These are phyloP conservation scores for Agrocybe praecox DNA, from an alignment of 768 basidiomycete genomes.

Conservation along the genomic window DNA sequence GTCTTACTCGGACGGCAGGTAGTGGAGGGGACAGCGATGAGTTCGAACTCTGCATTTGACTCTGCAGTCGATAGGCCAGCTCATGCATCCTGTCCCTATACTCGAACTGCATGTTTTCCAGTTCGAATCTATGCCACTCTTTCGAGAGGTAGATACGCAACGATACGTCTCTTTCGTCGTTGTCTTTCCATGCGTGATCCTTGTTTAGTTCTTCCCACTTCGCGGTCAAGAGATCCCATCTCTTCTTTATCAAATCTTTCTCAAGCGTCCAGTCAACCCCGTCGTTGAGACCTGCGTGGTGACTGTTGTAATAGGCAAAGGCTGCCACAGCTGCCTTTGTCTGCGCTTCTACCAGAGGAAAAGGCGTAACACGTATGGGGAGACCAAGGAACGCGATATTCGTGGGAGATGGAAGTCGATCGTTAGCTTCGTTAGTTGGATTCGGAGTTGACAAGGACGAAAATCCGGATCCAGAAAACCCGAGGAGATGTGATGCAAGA, in stretches of 20 bases:
- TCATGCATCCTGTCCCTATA: neutral
- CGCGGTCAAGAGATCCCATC: neutral
- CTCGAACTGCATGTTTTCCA: neutral
- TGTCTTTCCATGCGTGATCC: neutral
- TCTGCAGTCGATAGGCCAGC: neutral
- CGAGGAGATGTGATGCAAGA: slow-evolving; percentile 71
- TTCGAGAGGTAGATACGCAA: neutral
- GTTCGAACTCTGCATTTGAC: no score
- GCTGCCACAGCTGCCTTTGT: slow-evolving; percentile 61
- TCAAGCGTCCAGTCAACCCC: neutral
- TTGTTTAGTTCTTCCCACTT: neutral
- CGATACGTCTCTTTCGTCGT: neutral
- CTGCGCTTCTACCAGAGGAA: slow-evolving; percentile 82
- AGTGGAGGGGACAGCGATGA: no score
- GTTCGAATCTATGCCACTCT: neutral
- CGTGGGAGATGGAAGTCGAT: slow-evolving; percentile 43
- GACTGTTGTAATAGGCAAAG: slow-evolving; percentile 31
- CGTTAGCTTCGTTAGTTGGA: neutral
- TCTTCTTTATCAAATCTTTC: neutral
- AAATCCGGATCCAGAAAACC: slow-evolving; percentile 39
- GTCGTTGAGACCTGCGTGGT: neutral
- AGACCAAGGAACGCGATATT: slow-evolving; percentile 72
- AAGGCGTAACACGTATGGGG: slow-evolving; percentile 59
- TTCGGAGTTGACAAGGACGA: slow-evolving; percentile 21
- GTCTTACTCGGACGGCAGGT: neutral